phyloP scores from a whole-genome alignment of 2,329 filamentous ascomycete genomes.

The Aspergillus sp. region DNA sequence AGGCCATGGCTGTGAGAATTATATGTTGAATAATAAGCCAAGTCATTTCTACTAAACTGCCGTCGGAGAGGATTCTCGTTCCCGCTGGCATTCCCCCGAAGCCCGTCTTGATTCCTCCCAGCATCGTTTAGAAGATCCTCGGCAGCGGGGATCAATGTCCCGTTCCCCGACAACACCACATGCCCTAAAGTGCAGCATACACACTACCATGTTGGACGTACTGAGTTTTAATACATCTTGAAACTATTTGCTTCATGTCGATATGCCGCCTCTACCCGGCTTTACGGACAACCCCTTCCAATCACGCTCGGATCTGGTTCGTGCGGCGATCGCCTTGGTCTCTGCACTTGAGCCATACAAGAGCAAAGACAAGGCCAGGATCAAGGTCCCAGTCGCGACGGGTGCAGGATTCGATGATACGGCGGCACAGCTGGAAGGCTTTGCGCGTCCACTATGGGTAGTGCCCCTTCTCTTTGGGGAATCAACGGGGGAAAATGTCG shows the following conservation, averaged over 20 bases:
- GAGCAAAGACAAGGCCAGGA: slow-evolving; percentile 33
- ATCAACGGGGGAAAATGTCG: not conserved
- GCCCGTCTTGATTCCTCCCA: too few relatives aligned
- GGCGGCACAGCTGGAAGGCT: slow-evolving; percentile 48
- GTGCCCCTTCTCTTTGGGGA: slow-evolving; percentile 16
- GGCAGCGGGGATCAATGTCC: too few relatives aligned
- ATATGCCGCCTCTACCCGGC: slow-evolving; percentile 24
- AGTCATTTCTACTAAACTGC: too few relatives aligned
- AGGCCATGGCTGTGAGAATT: too few relatives aligned
- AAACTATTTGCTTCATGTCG: not conserved
- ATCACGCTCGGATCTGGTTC: slow-evolving; percentile 35
- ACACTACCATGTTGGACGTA: not conserved
- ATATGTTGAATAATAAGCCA: too few relatives aligned
- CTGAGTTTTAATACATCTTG: not conserved
- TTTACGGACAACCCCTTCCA: slow-evolving; percentile 44
- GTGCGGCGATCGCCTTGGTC: slow-evolving; percentile 35
- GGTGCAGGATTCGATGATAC: slow-evolving; percentile 45
- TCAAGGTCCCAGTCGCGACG: slow-evolving; percentile 38
- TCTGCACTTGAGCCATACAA: slow-evolving; percentile 23
- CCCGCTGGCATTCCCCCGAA: too few relatives aligned
- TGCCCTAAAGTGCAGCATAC: not conserved
- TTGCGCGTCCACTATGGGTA: slow-evolving; percentile 32
- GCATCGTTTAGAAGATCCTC: too few relatives aligned
- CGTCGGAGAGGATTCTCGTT: too few relatives aligned
- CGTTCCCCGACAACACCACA: too few relatives aligned